Evolutionary conservation across 352 stramenopile genomes (phyloP), one percentile per base, ranked within the genome.

Genomic region (Phytophthora cryptogea): DNA sequence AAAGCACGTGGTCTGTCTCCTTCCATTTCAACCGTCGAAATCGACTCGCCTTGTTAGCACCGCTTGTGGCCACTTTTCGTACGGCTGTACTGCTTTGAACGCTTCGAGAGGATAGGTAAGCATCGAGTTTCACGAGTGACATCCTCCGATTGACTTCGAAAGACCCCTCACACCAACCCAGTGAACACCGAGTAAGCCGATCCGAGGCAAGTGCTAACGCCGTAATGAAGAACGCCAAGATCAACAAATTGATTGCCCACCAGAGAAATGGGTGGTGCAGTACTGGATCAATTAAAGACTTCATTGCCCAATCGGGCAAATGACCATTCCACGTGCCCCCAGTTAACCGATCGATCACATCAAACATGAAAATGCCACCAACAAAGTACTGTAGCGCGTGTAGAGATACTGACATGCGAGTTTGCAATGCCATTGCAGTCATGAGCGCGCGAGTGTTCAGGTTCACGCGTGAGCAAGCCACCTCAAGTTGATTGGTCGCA

Each of bases 301-400:
- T 59, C 1, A 70, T 61, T 1, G 84, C 72, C 91, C 89, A 98
- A 4, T 58, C 52, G 4, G 91, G 76, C 52, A 98, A 81, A 30
- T 96, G 76, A 23, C 97, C 83, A 54, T 96, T 90, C 90, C 95
- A 99, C 8, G 79, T 78, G 43, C 89, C 82, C 31, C 94, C 96
- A 1, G 92, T 97, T 36, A 99, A 69, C 26, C 96, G 86, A 69
- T 99, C 96, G 31, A 99, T 81, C 26, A 98, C 76, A 51, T 98
- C 92, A 68, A 98, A 99, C 6, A 95, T 70, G 46, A 99, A 89
- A 16, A 96, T 74, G 4, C 92, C 96, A 13, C 83, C 80, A 44
- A 99, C 88, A 48, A 99, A 81, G 43, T 97, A 84, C 72, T 98
- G 91, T 16, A 98, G 52, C 8, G 96, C 89, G 48, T 97, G 74